Percentiles rank a stretch among this genome's conserved stretches.
Evolutionary conservation across 306 rosid genomes (phyloP).

Genomic region (Psophocarpus tetragonolobus): DNA sequence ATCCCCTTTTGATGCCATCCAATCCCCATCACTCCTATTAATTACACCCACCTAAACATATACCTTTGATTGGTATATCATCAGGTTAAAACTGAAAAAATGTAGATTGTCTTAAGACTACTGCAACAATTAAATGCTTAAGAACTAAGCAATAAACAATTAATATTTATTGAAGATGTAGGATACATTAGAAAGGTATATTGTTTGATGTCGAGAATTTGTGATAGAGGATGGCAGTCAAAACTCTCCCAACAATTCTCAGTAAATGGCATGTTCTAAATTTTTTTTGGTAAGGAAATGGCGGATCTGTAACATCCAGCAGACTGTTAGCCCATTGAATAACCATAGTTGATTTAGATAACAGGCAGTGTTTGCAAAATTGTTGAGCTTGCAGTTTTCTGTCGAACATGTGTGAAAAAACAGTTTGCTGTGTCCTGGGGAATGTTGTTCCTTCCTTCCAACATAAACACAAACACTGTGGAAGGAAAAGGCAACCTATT

Average conservation of each 20-base stretch:
- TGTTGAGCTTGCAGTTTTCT: not conserved
- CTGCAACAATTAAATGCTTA: not conserved
- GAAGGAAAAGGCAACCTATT: not conserved
- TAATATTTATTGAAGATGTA: not conserved
- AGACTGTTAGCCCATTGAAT: constrained; percentile 17
- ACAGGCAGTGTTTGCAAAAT: not conserved
- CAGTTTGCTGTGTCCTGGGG: not conserved
- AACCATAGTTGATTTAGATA: constrained; percentile 9
- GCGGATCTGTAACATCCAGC: not conserved
- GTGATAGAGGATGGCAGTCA: not conserved
- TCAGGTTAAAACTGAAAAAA: not conserved
- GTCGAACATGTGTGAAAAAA: not conserved
- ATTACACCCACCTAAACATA: too few relatives aligned
- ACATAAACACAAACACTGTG: not conserved
- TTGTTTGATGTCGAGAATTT: not conserved
- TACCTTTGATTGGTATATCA: not conserved
- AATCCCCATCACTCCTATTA: too few relatives aligned
- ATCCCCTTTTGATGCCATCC: too few relatives aligned
- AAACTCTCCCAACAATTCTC: not conserved
- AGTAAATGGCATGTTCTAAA: constrained; percentile 2
- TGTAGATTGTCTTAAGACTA: not conserved
- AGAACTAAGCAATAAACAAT: not conserved
- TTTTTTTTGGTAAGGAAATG: not conserved
- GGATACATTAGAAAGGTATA: not conserved
- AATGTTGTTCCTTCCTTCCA: not conserved